phyloP scores from a whole-genome alignment of 2,329 filamentous ascomycete genomes.

The Hymenoscyphus salicellus region DNA sequence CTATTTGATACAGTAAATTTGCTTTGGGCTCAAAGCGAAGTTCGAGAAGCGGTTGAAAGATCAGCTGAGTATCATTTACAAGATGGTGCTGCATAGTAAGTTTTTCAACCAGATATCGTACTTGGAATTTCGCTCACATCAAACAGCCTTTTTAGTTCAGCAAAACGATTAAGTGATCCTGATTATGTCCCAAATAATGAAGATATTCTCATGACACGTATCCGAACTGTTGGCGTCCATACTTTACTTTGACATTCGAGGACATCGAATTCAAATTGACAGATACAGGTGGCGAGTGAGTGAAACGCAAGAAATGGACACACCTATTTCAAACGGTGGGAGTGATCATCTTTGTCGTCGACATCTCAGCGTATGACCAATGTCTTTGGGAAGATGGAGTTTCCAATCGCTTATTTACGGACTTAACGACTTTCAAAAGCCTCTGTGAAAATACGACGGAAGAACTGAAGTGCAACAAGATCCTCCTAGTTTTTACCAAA shows the following conservation, averaged over 20 bases:
- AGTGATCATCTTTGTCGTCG: conserved; percentile 92
- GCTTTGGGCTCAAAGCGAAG: conserved; percentile 87
- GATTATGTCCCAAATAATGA: conserved; percentile 96
- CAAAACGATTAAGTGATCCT: conserved; percentile 82
- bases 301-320: conserved; percentile 98
- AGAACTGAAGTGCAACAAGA: conserved; percentile 41
- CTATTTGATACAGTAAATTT: conserved; percentile 76
- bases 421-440: conserved; percentile 59
- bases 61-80: conserved; percentile 96
- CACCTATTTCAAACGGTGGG: conserved; percentile 98
- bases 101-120: conserved; percentile 45
- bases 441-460: conserved; percentile 70
- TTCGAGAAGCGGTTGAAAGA: conserved; percentile 92
- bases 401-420: not conserved
- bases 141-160: conserved; percentile 88
- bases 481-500: conserved; percentile 73
- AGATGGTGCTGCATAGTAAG: conserved; percentile 76
- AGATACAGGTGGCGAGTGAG: conserved; percentile 92
- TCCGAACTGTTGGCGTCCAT: conserved; percentile 96
- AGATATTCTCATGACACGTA: conserved; percentile 90
- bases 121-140: not conserved
- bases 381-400: not conserved
- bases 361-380: conserved; percentile 91
- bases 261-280: conserved; percentile 90
- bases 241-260: conserved; percentile 96